Evolutionary conservation across 179 eudicot species (phyloP).

Genomic region (Silene coronaria): DNA sequence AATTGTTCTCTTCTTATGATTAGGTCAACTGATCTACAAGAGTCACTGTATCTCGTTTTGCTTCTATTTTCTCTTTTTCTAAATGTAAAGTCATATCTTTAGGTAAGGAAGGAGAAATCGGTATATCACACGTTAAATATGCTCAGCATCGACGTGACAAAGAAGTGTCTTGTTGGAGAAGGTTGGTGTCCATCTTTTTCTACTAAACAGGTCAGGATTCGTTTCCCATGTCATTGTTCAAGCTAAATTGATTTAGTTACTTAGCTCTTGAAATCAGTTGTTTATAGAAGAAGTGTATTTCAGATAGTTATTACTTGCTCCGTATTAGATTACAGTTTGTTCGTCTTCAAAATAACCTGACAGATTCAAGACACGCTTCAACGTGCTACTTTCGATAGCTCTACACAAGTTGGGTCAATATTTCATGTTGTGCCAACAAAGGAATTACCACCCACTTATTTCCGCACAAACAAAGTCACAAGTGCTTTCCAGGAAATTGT

Average conservation of each 20-base stretch:
- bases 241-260: slow-evolving; percentile 5
- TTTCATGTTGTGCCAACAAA: slow-evolving; percentile 74
- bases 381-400: slow-evolving; percentile 88
- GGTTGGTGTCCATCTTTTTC: slow-evolving; percentile 97
- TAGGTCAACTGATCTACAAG: slow-evolving; percentile 14
- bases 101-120: slow-evolving; percentile 97
- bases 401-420: slow-evolving; percentile 86
- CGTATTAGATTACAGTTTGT: neutral
- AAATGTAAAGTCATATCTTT: slow-evolving; percentile 50
- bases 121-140: slow-evolving; percentile 88
- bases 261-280: neutral
- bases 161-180: slow-evolving; percentile 97
- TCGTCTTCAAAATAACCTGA: slow-evolving; percentile 8
- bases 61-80: neutral
- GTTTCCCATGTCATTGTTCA: slow-evolving; percentile 13
- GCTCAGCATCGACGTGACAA: slow-evolving; percentile 94
- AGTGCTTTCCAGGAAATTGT: slow-evolving; percentile 90
- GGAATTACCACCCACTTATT: slow-evolving; percentile 90
- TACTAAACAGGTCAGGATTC: slow-evolving; percentile 54
- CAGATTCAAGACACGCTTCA: slow-evolving; percentile 92
- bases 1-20: neutral
- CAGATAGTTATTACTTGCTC: slow-evolving; percentile 3
- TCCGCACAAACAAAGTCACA: slow-evolving; percentile 76
- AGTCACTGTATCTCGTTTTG: slow-evolving; percentile 1
- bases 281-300: neutral